A percentile compares a stretch with the other conserved stretches of the same genome.
Conservation (phyloP, 2,329 filamentous ascomycete species). For the Cladophialophora chaetospira region DNA sequence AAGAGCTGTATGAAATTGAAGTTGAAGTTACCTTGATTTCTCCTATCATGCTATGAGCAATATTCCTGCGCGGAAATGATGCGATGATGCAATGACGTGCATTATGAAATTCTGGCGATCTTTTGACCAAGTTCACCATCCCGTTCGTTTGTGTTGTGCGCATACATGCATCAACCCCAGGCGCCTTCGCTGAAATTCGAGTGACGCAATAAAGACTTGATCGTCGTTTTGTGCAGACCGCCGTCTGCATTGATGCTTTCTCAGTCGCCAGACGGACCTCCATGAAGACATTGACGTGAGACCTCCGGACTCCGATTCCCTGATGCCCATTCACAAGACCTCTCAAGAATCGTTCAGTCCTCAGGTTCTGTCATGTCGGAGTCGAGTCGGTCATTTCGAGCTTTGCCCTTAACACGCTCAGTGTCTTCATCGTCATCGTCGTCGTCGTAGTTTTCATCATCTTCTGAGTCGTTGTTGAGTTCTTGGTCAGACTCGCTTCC, state of each 20-base stretch:
- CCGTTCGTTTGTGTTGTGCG: background rate
- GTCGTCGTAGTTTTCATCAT: slow-evolving; percentile 47
- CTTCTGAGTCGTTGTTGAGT: slow-evolving; percentile 60
- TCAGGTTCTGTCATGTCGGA: slow-evolving; percentile 32
- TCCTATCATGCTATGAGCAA: slow-evolving; percentile 9
- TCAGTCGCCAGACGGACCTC: background rate
- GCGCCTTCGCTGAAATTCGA: slow-evolving; percentile 27
- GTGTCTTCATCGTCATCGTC: slow-evolving; percentile 23
- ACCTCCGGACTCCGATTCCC: too few species aligned
- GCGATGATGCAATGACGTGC: slow-evolving; percentile 4
- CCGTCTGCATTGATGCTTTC: too few species aligned
- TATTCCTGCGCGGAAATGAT: slow-evolving; percentile 14
- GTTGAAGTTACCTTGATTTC: too few species aligned
- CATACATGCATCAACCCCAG: slow-evolving; percentile 14
- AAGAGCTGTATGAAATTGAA: too few species aligned
- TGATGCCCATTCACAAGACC: background rate
- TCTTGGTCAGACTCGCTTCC: slow-evolving; percentile 37
- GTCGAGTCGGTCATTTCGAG: slow-evolving; percentile 27
- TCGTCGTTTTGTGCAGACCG: too few species aligned
- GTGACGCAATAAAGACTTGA: too few species aligned
- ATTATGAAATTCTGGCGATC: slow-evolving; percentile 1
- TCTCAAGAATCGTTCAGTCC: background rate
- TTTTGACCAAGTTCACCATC: background rate
- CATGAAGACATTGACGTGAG: too few species aligned
- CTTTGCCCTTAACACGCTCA: slow-evolving; percentile 27